A percentile compares a stretch with the other conserved stretches of the same genome.
phyloP scores from a whole-genome alignment of 306 rosid genomes.

The Lathyrus sativus region DNA sequence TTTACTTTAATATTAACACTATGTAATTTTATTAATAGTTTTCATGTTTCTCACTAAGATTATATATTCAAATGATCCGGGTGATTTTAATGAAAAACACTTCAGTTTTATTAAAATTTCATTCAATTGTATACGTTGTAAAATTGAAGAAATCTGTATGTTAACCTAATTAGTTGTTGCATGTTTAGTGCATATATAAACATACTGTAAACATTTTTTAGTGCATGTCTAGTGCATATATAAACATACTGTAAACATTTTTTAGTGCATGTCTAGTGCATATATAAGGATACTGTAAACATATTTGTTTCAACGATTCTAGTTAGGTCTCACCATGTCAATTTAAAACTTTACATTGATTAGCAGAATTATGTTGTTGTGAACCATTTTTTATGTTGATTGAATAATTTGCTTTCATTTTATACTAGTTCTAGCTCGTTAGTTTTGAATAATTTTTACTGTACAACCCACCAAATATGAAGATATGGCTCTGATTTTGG shows the following conservation, averaged over 20 bases:
- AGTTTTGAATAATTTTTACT: not conserved
- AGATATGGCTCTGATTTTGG: constrained; percentile 8
- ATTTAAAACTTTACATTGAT: not conserved
- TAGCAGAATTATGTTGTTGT: not conserved
- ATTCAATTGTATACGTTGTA: not conserved
- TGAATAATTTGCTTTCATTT: not conserved
- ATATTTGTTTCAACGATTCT: not conserved
- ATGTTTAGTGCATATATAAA: not conserved
- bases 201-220: not conserved
- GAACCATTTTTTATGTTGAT: not conserved
- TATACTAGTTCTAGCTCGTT: constrained; percentile 1
- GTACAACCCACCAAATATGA: not conserved
- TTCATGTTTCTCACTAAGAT: not conserved
- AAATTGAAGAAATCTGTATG: not conserved
- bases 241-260: not conserved
- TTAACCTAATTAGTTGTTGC: not conserved
- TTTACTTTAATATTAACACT: not conserved
- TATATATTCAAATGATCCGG: not conserved
- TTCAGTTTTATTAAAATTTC: not conserved
- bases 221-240: not conserved
- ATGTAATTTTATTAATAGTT: no score
- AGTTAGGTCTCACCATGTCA: not conserved
- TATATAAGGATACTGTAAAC: not conserved
- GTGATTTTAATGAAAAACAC: not conserved
- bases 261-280: not conserved